These are phyloP conservation scores for Dendrobium chrysotoxum DNA, from an alignment of 106 monocot genomes.

Conservation along the genomic window DNA sequence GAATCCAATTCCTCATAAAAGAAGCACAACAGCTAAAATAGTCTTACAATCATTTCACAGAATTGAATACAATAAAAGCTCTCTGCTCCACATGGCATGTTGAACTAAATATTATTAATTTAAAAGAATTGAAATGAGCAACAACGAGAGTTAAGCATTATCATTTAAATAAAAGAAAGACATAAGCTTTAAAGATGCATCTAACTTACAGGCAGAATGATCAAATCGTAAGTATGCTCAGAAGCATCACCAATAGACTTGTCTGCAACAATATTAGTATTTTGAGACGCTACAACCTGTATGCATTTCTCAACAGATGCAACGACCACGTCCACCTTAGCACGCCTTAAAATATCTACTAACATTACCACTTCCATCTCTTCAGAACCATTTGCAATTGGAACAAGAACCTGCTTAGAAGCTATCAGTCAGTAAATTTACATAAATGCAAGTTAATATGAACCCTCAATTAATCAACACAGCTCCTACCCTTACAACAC, in stretches of 20 bases:
- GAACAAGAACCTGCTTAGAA: conserved; percentile 63
- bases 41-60: not conserved
- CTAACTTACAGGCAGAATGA: conserved; percentile 74
- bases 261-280: conserved; percentile 70
- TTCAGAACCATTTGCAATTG: conserved; percentile 89
- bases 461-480: not conserved
- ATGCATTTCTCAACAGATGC: conserved; percentile 80
- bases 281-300: conserved; percentile 68
- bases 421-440: too few species aligned
- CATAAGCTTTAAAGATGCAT: not conserved
- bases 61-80: not conserved
- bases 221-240: conserved; percentile 63
- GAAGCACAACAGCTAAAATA: not conserved
- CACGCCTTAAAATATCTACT: conserved; percentile 77
- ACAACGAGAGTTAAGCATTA: not conserved
- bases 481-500: not conserved
- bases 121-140: not conserved
- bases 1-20: too few species aligned
- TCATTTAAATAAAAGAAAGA: not conserved
- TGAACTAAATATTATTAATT: not conserved
- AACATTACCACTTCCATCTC: conserved; percentile 80
- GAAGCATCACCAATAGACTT: conserved; percentile 48
- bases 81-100: too few species aligned
- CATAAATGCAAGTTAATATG: not conserved
- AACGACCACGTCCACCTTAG: conserved; percentile 68